phyloP scores from a whole-genome alignment of 2,329 filamentous ascomycete genomes.

The Calonectria fujianensis region DNA sequence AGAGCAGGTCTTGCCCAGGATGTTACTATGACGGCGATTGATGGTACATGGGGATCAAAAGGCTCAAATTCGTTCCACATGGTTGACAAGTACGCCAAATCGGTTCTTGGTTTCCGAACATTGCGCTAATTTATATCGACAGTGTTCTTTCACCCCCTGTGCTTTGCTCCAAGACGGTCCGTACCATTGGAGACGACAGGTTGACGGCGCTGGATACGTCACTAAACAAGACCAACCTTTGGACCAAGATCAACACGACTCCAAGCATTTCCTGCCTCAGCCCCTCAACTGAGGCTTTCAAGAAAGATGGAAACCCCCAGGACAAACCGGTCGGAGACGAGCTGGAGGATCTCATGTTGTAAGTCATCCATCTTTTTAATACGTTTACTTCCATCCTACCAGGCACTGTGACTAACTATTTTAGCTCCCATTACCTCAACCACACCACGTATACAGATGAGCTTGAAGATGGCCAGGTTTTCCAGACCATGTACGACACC shows the following conservation, averaged over 20 bases:
- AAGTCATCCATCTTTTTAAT: neutral
- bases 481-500: slow-evolving; percentile 45
- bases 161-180: slow-evolving; percentile 45
- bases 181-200: slow-evolving; percentile 16
- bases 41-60: slow-evolving; percentile 47
- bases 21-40: slow-evolving; percentile 46
- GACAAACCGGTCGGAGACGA: slow-evolving; percentile 35
- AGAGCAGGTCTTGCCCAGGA: slow-evolving; percentile 47
- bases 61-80: slow-evolving; percentile 46
- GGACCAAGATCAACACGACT: slow-evolving; percentile 43
- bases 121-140: neutral
- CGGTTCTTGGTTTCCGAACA: neutral
- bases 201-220: slow-evolving; percentile 41
- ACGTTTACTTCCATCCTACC: too few relatives aligned
- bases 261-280: slow-evolving; percentile 50
- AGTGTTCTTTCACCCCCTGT: slow-evolving; percentile 46
- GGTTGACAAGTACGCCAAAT: slow-evolving; percentile 42
- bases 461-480: slow-evolving; percentile 42
- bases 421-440: slow-evolving; percentile 45
- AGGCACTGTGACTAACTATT: neutral
- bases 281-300: slow-evolving; percentile 45
- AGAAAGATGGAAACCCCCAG: slow-evolving; percentile 44
- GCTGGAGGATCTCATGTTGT: slow-evolving; percentile 39
- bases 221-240: slow-evolving; percentile 43
- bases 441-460: slow-evolving; percentile 49